Evolutionary conservation across 192 early-diverging fungal species (phyloP).

Genomic region (Coemansia sp.): DNA sequence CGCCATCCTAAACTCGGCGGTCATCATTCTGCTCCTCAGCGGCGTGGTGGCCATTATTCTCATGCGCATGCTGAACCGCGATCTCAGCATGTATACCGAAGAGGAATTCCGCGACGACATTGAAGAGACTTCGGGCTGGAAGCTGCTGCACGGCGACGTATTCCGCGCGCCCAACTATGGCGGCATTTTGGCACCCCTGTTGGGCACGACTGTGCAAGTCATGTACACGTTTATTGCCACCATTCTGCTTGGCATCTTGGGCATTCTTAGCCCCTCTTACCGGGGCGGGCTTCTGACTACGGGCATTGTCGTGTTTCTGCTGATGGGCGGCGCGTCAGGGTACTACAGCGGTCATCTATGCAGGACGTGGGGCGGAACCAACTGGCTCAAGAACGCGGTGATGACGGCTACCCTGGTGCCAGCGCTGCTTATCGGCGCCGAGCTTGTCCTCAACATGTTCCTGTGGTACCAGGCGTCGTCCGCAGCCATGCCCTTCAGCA

Average conservation of each 20-base stretch:
- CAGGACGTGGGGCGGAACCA: slow-evolving; percentile 67
- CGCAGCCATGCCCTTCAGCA: slow-evolving; percentile 88
- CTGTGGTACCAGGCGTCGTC: slow-evolving; percentile 87
- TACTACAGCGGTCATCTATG: slow-evolving; percentile 75
- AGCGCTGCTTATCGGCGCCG: slow-evolving; percentile 60
- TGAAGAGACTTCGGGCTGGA: slow-evolving; percentile 76
- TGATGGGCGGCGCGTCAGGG: slow-evolving; percentile 61
- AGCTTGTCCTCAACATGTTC: slow-evolving; percentile 83
- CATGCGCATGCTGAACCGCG: slow-evolving; percentile 67
- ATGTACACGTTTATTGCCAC: slow-evolving; percentile 61
- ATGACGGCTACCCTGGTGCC: slow-evolving; percentile 66
- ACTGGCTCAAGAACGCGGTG: slow-evolving; percentile 71
- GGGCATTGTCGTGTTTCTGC: slow-evolving; percentile 60
- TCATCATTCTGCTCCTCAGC: slow-evolving; percentile 69
- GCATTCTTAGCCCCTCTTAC: slow-evolving; percentile 67
- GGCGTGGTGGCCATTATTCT: slow-evolving; percentile 70
- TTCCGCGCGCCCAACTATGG: slow-evolving; percentile 69
- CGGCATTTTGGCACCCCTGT: slow-evolving; percentile 67
- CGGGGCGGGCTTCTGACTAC: slow-evolving; percentile 64
- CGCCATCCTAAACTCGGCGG: slow-evolving; percentile 69
- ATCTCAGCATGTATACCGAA: slow-evolving; percentile 57
- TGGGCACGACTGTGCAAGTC: slow-evolving; percentile 76
- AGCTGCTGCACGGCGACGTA: slow-evolving; percentile 77
- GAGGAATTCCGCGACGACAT: slow-evolving; percentile 62
- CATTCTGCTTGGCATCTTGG: slow-evolving; percentile 60